Conservation (phyloP, 1,139 yeast genomes). For the Blastobotrys malaysiensis region DNA sequence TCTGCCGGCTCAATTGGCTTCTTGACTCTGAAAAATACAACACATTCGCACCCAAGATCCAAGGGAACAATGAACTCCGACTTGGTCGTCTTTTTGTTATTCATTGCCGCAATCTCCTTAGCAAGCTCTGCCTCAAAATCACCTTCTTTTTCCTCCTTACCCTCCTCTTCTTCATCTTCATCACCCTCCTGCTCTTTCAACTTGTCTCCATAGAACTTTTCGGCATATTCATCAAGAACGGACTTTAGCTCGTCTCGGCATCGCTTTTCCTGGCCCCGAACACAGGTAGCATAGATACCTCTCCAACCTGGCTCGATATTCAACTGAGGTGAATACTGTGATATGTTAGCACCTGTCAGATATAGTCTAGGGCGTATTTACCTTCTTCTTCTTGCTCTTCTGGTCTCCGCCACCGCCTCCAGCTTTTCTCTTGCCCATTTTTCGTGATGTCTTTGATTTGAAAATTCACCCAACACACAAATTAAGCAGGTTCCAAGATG, state of each 20-base stretch:
- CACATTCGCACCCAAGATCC: constrained; percentile 76
- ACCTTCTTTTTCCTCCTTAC: constrained; percentile 32
- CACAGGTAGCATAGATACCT: constrained; percentile 84
- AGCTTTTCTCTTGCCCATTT: constrained; percentile 11
- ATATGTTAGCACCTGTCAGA: constrained; percentile 2
- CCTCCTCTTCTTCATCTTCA: constrained; percentile 33
- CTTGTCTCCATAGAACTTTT: constrained; percentile 31
- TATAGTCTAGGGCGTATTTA: not conserved
- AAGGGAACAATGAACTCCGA: constrained; percentile 49
- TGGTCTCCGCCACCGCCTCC: constrained; percentile 12
- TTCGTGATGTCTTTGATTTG: constrained; percentile 1
- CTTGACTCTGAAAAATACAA: constrained; percentile 71
- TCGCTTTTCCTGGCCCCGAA: constrained; percentile 67
- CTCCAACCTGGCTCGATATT: constrained; percentile 67
- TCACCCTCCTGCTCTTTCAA: constrained; percentile 28
- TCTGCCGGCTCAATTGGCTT: constrained; percentile 73
- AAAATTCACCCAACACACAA: not conserved
- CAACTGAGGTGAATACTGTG: constrained; percentile 17
- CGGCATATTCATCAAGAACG: constrained; percentile 26
- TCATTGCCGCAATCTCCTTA: constrained; percentile 58
- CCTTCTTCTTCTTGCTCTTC: constrained; percentile 15
- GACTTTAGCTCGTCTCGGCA: constrained; percentile 60
- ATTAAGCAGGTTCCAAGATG: too few relatives aligned
- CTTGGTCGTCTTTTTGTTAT: constrained; percentile 34
- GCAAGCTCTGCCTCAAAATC: constrained; percentile 60